These are phyloP conservation scores for Neopestalotiopsis rosae DNA, from an alignment of 2,329 filamentous ascomycete species.

Conservation along the genomic window DNA sequence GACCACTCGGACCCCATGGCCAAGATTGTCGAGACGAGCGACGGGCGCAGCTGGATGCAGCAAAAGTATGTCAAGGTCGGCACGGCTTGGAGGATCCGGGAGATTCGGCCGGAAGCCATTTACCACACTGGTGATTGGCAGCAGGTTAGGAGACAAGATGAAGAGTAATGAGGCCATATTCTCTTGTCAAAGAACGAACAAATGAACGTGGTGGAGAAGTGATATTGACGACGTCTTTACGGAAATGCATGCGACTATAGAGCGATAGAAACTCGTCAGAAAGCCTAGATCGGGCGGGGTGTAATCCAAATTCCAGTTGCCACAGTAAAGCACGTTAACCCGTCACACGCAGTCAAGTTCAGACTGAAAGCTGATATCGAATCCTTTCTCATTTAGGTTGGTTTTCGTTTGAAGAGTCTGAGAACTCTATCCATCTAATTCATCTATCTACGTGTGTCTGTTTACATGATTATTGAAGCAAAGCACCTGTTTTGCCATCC, in stretches of 20 bases:
- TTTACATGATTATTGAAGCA: neutral
- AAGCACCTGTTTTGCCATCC: neutral
- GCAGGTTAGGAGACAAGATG: neutral
- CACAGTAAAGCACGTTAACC: too few species aligned
- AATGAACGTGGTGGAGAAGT: too few species aligned
- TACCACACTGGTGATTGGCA: constrained; percentile 14
- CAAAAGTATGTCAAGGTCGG: constrained; percentile 1
- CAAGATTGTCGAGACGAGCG: constrained; percentile 11
- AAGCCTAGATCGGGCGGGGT: too few species aligned
- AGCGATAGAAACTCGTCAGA: too few species aligned
- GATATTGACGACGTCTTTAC: too few species aligned
- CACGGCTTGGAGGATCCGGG: neutral
- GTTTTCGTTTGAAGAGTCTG: neutral
- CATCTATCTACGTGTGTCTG: neutral
- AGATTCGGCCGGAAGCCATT: constrained; percentile 8
- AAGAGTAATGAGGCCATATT: neutral
- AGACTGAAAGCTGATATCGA: too few species aligned
- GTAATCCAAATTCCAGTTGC: too few species aligned
- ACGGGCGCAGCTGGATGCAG: constrained; percentile 14
- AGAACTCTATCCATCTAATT: neutral
- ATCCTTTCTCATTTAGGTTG: too few species aligned
- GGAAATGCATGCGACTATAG: too few species aligned
- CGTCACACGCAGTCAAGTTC: too few species aligned
- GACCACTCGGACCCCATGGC: constrained; percentile 8
- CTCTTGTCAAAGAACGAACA: too few species aligned